These are phyloP conservation scores for Xerocomus amazonicus DNA, from an alignment of 1,284 basidiomycete genomes.

Conservation along the genomic window DNA sequence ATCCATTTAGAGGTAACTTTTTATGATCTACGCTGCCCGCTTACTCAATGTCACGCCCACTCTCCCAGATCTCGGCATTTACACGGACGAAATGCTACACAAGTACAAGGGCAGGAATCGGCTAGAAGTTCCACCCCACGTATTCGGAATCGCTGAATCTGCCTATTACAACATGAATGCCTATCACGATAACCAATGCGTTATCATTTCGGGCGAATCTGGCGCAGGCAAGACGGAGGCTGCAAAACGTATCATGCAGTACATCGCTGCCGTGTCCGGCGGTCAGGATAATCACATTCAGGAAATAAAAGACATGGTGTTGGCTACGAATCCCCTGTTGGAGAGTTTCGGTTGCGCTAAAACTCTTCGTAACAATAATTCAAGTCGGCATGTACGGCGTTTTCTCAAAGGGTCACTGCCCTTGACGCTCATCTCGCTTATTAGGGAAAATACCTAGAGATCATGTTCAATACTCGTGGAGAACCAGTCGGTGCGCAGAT, in stretches of 20 bases:
- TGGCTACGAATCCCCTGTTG: slow-evolving; percentile 96
- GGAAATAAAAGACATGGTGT: slow-evolving; percentile 99
- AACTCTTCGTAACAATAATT: slow-evolving; percentile 98
- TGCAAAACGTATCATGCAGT: slow-evolving; percentile 99
- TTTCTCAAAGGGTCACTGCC: not conserved
- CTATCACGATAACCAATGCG: slow-evolving; percentile 99
- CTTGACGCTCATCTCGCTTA: slow-evolving; percentile 13
- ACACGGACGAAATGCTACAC: slow-evolving; percentile 83
- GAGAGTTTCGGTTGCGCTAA: slow-evolving; percentile 99
- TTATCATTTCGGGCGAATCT: slow-evolving; percentile 99
- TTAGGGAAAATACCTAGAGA: slow-evolving; percentile 98
- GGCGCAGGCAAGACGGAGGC: slow-evolving; percentile 98
- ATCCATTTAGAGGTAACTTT: slow-evolving; percentile 87
- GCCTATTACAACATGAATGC: slow-evolving; percentile 99
- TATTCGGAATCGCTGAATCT: slow-evolving; percentile 95
- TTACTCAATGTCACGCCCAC: not conserved
- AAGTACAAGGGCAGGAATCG: slow-evolving; percentile 97
- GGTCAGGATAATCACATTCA: slow-evolving; percentile 84
- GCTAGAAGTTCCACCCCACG: slow-evolving; percentile 96
- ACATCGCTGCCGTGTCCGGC: slow-evolving; percentile 95
- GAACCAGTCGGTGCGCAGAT: slow-evolving; percentile 98
- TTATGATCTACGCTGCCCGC: slow-evolving; percentile 2
- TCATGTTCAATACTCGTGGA: slow-evolving; percentile 94
- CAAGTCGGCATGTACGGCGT: slow-evolving; percentile 86
- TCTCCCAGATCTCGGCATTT: slow-evolving; percentile 87